Conservation (phyloP, 352 stramenopile genomes). For the Phytophthora parvispora region DNA sequence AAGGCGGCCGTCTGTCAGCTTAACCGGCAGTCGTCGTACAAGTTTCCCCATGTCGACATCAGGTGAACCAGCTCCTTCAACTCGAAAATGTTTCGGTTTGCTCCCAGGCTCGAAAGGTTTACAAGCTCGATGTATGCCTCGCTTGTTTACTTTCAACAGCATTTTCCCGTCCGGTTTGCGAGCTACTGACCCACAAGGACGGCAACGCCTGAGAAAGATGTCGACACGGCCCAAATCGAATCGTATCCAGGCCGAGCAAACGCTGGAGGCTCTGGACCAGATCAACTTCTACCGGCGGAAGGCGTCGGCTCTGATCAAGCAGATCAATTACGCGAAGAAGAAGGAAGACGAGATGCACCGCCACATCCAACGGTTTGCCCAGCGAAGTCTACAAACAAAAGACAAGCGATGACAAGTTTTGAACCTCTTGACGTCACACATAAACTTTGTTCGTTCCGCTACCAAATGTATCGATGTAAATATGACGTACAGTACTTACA, state of each 20-base stretch:
- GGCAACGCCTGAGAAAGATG: constrained; percentile 8
- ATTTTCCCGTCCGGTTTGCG: constrained; percentile 38
- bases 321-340: constrained; percentile 66
- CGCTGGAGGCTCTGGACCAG: constrained; percentile 58
- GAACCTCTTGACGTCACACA: background rate
- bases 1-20: constrained; percentile 33
- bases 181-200: background rate
- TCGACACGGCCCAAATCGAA: constrained; percentile 12
- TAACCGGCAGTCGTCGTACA: constrained; percentile 23
- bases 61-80: constrained; percentile 4
- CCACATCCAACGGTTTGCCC: constrained; percentile 71
- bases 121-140: constrained; percentile 51
- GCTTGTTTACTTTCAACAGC: constrained; percentile 50
- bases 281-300: constrained; percentile 75
- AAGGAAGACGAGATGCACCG: constrained; percentile 78
- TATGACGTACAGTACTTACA: constrained; percentile 26
- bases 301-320: constrained; percentile 71
- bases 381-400: constrained; percentile 56
- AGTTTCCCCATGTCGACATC: constrained; percentile 33
- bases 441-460: background rate
- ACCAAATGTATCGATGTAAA: constrained; percentile 26
- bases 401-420: constrained; percentile 22
- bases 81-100: constrained; percentile 18
- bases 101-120: background rate
- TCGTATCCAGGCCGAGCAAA: constrained; percentile 66